These are phyloP conservation scores for Cytospora schulzeri DNA, from an alignment of 2,329 filamentous ascomycete genomes.

Conservation along the genomic window DNA sequence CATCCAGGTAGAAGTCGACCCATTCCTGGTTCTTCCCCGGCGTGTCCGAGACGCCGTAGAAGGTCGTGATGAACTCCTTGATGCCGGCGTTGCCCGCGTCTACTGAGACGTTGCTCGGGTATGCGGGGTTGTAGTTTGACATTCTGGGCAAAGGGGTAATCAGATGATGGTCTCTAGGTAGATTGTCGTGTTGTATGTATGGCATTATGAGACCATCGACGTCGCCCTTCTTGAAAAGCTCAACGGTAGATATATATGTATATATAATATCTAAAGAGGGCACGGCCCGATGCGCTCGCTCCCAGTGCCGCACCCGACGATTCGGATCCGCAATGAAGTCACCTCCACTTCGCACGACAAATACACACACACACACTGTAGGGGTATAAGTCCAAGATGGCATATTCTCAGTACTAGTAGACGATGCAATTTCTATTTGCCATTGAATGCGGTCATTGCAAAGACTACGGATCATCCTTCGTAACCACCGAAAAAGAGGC, in stretches of 20 bases:
- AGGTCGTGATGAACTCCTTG: conserved; percentile 44
- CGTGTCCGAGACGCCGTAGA: conserved; percentile 49
- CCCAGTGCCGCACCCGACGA: conserved; percentile 17
- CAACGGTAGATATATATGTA: not conserved
- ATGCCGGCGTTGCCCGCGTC: conserved; percentile 29
- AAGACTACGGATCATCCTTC: not conserved
- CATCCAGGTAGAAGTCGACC: conserved; percentile 45
- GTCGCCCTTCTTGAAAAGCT: not conserved
- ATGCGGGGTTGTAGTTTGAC: conserved; percentile 33
- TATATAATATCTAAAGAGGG: not conserved
- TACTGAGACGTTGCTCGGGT: conserved; percentile 32
- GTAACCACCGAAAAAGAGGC: not conserved
- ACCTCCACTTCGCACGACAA: not conserved
- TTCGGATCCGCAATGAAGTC: conserved; percentile 21
- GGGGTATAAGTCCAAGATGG: not conserved
- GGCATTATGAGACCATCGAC: not conserved
- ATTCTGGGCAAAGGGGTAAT: conserved; percentile 5
- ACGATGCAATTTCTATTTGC: not conserved
- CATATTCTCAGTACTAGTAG: not conserved
- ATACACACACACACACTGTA: too few species aligned
- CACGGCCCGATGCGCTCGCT: conserved; percentile 18
- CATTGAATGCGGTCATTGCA: not conserved
- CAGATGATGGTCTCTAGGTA: not conserved
- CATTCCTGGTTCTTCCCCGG: conserved; percentile 46
- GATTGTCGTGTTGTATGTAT: not conserved